phyloP scores from a whole-genome alignment of 2,329 filamentous ascomycete genomes.

The Venturia nashicola region DNA sequence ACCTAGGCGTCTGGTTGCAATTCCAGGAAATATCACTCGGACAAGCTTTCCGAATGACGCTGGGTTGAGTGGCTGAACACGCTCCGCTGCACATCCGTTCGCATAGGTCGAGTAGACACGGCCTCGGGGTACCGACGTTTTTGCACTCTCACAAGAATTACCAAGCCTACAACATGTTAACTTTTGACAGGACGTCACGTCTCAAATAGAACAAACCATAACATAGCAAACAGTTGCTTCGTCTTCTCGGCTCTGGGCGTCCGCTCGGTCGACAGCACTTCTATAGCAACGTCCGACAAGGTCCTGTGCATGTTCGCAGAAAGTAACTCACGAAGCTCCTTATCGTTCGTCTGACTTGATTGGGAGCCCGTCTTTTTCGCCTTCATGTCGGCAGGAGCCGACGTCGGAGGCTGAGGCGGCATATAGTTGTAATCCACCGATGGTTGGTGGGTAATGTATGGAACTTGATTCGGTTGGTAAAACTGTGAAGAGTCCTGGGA shows the following conservation, averaged over 20 bases:
- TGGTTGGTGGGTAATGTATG: background rate
- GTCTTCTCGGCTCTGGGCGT: slow-evolving; percentile 73
- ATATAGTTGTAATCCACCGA: background rate
- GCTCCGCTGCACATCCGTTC: slow-evolving; percentile 79
- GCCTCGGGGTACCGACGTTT: slow-evolving; percentile 80
- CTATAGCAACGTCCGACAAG: slow-evolving; percentile 59
- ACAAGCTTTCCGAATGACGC: slow-evolving; percentile 97
- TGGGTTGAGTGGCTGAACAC: slow-evolving; percentile 89
- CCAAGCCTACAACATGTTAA: slow-evolving; percentile 49
- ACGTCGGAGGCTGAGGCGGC: background rate
- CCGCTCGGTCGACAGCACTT: slow-evolving; percentile 67
- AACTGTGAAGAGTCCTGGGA: background rate
- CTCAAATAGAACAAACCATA: slow-evolving; percentile 53
- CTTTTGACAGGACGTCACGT: slow-evolving; percentile 5
- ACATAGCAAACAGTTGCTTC: slow-evolving; percentile 78
- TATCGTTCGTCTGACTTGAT: slow-evolving; percentile 67
- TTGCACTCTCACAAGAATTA: slow-evolving; percentile 58
- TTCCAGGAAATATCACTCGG: slow-evolving; percentile 85
- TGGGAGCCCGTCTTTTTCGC: slow-evolving; percentile 44
- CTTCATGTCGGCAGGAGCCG: slow-evolving; percentile 1
- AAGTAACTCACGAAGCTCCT: slow-evolving; percentile 67
- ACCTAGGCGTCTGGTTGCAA: slow-evolving; percentile 83
- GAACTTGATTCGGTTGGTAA: background rate
- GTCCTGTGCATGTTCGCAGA: slow-evolving; percentile 54
- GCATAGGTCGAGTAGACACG: slow-evolving; percentile 94